These are phyloP conservation scores for Candida loeiensis DNA, from an alignment of 805 yeast species.

Conservation along the genomic window DNA sequence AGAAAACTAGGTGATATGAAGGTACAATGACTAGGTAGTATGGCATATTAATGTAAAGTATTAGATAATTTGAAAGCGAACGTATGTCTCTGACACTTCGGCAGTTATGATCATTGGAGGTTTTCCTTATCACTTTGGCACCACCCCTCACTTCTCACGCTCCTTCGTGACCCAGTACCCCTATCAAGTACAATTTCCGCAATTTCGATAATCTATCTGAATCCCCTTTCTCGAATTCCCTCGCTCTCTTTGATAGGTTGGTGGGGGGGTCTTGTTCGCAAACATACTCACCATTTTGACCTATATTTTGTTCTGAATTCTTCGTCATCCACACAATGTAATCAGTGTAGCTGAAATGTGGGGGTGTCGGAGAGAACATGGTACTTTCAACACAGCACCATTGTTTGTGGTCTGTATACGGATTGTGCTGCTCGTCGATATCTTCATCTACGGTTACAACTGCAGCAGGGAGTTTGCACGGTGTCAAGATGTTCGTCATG, in stretches of 20 bases:
- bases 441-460: slow-evolving; percentile 13
- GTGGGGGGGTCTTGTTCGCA: background rate
- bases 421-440: slow-evolving; percentile 14
- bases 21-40: no score
- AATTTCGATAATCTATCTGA: slow-evolving; percentile 32
- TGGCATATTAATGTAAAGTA: no score
- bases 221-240: slow-evolving; percentile 28
- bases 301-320: slow-evolving; percentile 21
- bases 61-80: no score
- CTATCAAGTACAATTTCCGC: slow-evolving; percentile 13
- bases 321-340: slow-evolving; percentile 25
- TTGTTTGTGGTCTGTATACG: slow-evolving; percentile 28
- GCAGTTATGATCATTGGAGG: no score
- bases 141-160: no score
- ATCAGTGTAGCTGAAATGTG: slow-evolving; percentile 7
- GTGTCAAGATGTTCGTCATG: slow-evolving; percentile 24
- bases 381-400: slow-evolving; percentile 31
- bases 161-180: background rate
- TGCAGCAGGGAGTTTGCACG: slow-evolving; percentile 31
- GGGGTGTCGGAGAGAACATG: slow-evolving; percentile 11
- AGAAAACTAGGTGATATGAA: no score
- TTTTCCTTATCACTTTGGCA: no score
- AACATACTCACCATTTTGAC: slow-evolving; percentile 19
- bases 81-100: no score
- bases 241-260: slow-evolving; percentile 14